These are phyloP conservation scores for Phylloboletellus chloephorus DNA, from an alignment of 1,284 basidiomycete genomes.

Conservation along the genomic window DNA sequence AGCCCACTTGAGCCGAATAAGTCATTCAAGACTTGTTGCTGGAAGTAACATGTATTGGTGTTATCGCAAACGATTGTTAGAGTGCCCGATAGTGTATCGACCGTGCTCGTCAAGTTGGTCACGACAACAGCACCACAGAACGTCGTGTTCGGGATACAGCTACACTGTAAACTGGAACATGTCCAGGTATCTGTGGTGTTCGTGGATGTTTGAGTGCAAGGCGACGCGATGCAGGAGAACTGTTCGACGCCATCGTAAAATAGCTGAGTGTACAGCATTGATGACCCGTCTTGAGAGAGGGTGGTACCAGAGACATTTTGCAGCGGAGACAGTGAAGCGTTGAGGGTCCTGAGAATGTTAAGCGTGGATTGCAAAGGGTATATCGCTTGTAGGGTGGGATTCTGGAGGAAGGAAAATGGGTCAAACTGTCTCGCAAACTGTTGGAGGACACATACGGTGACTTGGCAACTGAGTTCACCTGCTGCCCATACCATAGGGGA, in stretches of 20 bases:
- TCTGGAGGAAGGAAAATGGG: constrained; percentile 38
- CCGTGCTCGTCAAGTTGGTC: constrained; percentile 50
- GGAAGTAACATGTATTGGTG: constrained; percentile 65
- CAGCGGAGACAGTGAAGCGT: constrained; percentile 61
- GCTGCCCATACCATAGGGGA: constrained; percentile 57
- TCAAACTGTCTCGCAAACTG: constrained; percentile 2
- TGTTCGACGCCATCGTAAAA: constrained; percentile 83
- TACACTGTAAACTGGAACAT: constrained; percentile 70
- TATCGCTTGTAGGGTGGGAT: constrained; percentile 71
- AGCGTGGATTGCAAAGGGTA: constrained; percentile 66
- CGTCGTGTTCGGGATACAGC: constrained; percentile 59
- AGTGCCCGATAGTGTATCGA: constrained; percentile 54
- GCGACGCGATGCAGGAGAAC: constrained; percentile 72
- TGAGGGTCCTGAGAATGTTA: constrained; percentile 71
- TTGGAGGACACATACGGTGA: constrained; percentile 49
- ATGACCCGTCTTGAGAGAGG: constrained; percentile 56
- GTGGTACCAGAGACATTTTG: constrained; percentile 40
- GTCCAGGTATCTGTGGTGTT: constrained; percentile 48
- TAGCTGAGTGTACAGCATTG: constrained; percentile 65
- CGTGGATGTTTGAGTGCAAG: constrained; percentile 57
- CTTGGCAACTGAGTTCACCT: constrained; percentile 69
- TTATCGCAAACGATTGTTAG: constrained; percentile 65
- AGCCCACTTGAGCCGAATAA: constrained; percentile 75
- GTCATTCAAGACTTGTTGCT: constrained; percentile 57
- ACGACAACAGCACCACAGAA: constrained; percentile 63